These are phyloP conservation scores for Aspergillus nomiae DNA, from an alignment of 2,329 filamentous ascomycete species.

Conservation along the genomic window DNA sequence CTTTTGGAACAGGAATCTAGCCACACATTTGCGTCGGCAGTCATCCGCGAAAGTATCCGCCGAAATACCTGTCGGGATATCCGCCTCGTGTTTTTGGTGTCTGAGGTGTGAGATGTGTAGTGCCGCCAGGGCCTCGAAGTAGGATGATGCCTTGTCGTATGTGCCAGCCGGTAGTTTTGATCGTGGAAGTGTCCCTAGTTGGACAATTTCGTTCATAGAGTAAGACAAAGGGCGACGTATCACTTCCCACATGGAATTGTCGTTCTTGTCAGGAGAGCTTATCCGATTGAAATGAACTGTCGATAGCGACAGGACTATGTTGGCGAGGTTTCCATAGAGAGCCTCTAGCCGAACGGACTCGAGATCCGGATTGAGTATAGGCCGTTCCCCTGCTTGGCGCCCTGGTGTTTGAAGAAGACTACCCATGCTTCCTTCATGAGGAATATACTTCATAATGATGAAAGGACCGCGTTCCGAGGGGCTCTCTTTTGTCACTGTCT, in stretches of 20 bases:
- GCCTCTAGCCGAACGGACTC: background rate
- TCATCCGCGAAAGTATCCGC: too few relatives aligned
- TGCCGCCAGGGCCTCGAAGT: too few relatives aligned
- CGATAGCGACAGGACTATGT: conserved; percentile 43
- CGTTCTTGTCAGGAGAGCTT: conserved; percentile 38
- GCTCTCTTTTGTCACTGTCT: background rate
- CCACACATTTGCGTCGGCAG: too few relatives aligned
- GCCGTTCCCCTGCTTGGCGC: background rate
- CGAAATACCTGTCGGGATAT: too few relatives aligned
- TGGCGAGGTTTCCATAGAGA: conserved; percentile 44
- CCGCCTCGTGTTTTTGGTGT: too few relatives aligned
- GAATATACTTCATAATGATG: conserved; percentile 37
- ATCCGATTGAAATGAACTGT: conserved; percentile 39
- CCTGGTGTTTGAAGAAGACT: conserved; percentile 13
- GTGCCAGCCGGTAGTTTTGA: too few relatives aligned
- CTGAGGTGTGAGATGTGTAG: too few relatives aligned
- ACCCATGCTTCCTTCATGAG: conserved; percentile 6
- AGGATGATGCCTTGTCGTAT: too few relatives aligned
- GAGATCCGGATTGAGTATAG: conserved; percentile 12
- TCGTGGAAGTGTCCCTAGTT: too few relatives aligned
- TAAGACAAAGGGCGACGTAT: conserved; percentile 37
- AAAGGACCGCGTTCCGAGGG: conserved; percentile 31
- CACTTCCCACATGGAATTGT: conserved; percentile 26
- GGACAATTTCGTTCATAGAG: too few relatives aligned
- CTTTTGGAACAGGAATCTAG: too few relatives aligned